Evolutionary conservation across 2,329 filamentous ascomycete species (phyloP).

Genomic region (Neofusicoccum sp.): DNA sequence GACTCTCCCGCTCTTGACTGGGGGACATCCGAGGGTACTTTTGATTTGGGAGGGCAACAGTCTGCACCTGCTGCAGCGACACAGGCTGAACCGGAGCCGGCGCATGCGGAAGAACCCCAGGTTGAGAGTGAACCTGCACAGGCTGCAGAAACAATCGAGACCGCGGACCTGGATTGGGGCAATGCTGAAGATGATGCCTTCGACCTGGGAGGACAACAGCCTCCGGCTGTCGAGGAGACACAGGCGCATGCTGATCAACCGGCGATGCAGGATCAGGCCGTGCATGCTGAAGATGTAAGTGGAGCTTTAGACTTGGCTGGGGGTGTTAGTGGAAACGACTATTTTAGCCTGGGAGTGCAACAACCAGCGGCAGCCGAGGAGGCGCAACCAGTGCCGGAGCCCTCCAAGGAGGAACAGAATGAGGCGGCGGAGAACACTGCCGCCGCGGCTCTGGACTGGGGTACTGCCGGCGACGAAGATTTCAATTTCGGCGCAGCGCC

Average conservation of each 20-base stretch:
- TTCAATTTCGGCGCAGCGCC: neutral
- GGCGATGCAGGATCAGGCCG: neutral
- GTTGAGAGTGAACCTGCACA: neutral
- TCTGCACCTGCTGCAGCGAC: neutral
- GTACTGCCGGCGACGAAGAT: conserved; percentile 18
- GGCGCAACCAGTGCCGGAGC: too few species aligned
- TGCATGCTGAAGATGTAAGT: too few species aligned
- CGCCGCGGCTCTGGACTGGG: conserved; percentile 19
- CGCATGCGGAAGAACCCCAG: neutral
- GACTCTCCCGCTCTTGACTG: conserved; percentile 31
- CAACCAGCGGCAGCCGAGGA: too few species aligned
- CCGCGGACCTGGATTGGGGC: conserved; percentile 34
- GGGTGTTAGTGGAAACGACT: too few species aligned
- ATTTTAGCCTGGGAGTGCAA: too few species aligned
- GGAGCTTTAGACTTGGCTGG: too few species aligned
- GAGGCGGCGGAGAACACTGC: conserved; percentile 23
- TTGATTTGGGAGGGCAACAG: conserved; percentile 3
- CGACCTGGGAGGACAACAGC: neutral
- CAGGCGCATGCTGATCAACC: neutral
- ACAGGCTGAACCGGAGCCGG: neutral
- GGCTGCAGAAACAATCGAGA: neutral
- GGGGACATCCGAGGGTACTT: conserved; percentile 18
- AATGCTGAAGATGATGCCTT: conserved; percentile 34
- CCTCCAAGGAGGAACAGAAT: neutral
- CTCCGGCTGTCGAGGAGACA: neutral